Evolutionary conservation across 2,329 filamentous ascomycete genomes (phyloP).

Genomic region (Ophiocordyceps unilateralis): DNA sequence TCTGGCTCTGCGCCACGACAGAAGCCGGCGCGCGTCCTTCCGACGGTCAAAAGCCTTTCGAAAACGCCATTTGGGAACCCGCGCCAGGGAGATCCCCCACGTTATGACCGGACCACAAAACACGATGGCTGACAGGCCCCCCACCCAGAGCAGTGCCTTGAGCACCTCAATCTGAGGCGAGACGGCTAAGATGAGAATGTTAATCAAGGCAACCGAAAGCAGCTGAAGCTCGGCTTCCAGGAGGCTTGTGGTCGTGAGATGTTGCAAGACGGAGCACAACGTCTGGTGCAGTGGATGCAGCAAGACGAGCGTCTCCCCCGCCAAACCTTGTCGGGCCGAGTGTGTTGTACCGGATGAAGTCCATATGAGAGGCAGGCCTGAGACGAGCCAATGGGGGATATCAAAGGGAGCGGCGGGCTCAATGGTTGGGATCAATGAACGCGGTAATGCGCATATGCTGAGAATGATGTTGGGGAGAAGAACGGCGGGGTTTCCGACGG

Average conservation of each 20-base stretch:
- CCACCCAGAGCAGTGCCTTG: constrained; percentile 69
- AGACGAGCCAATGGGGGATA: constrained; percentile 61
- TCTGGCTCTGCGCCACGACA: constrained; percentile 31
- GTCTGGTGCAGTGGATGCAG: constrained; percentile 75
- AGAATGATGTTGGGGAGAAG: constrained; percentile 71
- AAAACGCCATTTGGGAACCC: constrained; percentile 86
- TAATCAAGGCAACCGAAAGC: constrained; percentile 66
- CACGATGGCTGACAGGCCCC: constrained; percentile 62
- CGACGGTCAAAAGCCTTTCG: constrained; percentile 30
- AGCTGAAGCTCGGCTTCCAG: constrained; percentile 77
- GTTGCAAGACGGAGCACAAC: constrained; percentile 54
- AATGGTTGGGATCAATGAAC: constrained; percentile 50
- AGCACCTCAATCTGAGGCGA: constrained; percentile 76
- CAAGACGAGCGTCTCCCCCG: constrained; percentile 41
- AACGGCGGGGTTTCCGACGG: constrained; percentile 38
- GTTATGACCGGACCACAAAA: constrained; percentile 56
- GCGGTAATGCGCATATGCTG: constrained; percentile 59
- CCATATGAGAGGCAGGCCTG: constrained; percentile 46
- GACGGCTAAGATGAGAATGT: constrained; percentile 57
- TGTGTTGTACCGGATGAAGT: constrained; percentile 5
- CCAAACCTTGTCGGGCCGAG: constrained; percentile 24
- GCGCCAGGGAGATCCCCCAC: constrained; percentile 72
- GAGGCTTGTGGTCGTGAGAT: constrained; percentile 77
- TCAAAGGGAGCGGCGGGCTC: constrained; percentile 40
- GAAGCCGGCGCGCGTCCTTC: constrained; percentile 21